phyloP scores from a whole-genome alignment of 2,329 filamentous ascomycete species.

The Ceratocystis ficicola region DNA sequence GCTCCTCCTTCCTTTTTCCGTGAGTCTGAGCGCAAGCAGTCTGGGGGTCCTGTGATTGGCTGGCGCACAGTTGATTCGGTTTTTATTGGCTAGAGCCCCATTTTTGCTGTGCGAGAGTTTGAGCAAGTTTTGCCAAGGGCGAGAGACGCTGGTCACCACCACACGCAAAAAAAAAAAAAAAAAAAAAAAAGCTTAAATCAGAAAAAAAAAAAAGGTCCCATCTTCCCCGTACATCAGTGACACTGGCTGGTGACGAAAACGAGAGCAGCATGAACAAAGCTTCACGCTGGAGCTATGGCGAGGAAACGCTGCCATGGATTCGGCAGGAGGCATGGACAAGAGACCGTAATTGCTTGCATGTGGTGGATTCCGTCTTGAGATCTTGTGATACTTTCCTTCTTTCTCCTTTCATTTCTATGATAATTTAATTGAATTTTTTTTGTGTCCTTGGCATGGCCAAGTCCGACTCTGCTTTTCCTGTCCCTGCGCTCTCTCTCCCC shows the following conservation, averaged over 20 bases:
- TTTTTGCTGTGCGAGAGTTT: constrained; percentile 33
- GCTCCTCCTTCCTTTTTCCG: background rate
- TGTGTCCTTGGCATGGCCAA: background rate
- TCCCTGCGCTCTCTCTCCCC: background rate
- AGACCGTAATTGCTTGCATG: constrained; percentile 1
- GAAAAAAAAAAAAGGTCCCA: background rate
- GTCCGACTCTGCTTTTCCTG: background rate
- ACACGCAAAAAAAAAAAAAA: background rate
- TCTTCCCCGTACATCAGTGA: no score
- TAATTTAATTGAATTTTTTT: background rate
- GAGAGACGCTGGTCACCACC: background rate
- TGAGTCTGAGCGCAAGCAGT: background rate
- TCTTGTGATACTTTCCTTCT: background rate
- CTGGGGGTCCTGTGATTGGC: background rate
- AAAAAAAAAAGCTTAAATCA: constrained; percentile 7
- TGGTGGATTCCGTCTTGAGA: background rate
- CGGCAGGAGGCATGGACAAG: background rate
- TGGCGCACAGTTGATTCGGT: background rate
- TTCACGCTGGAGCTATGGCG: constrained; percentile 2
- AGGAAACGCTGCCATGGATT: background rate
- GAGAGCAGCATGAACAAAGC: background rate
- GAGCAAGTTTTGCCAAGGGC: constrained; percentile 34
- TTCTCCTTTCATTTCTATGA: background rate
- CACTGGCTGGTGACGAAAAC: background rate
- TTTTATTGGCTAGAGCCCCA: constrained; percentile 9